Evolutionary conservation across 176 grass and related monocot genomes (phyloP), one percentile per base, ranked within the genome.

Genomic region (Phragmites australis): DNA sequence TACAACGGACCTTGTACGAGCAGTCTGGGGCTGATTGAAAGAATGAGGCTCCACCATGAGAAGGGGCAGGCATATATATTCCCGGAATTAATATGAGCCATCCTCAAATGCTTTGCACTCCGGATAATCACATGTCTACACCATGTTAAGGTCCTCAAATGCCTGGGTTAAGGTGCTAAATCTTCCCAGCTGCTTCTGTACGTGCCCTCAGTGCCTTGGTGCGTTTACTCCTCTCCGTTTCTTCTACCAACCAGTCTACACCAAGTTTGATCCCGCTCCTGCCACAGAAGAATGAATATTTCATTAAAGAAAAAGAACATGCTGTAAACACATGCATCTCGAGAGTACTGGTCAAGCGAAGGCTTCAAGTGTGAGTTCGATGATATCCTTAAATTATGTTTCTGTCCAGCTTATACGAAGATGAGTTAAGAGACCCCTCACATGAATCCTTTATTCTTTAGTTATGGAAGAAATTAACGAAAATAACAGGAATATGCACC

Each of bases 221-320:
- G 65, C 90, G 88, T 55, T 94, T 93, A 80, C 90, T 96, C 84
- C 85, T 93, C 54, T 82, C 97, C 93, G 93, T 96, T 70, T 78
- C 84, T 55, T 93, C 87, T 71, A 91, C 88, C 68, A 99, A 89
- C 93, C 93, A 96, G 66, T 99, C 87, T 46, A 99, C 88, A 51
- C 88, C 88, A 83, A 72, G 79, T 90, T 93, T 91, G 70, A 99
- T 95, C 55, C 93, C 97, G 21, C 55, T 90, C 79, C 97, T 99
- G 90, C 34, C 55, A 78, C 40, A 69, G 67, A 87, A 64, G 21
- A 73, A 22, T 18, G 42, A 70, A 56, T 43, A 80, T 45, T 39
- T 60, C 27, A 50, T 65, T 66, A 82, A 74, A 30, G 30, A 70
- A 48, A 37, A 17, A 15, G 19, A 68, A 59, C 27, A 59, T 58